Conservation (phyloP, 2,329 filamentous ascomycete species). For the Fusarium verrucosum region DNA sequence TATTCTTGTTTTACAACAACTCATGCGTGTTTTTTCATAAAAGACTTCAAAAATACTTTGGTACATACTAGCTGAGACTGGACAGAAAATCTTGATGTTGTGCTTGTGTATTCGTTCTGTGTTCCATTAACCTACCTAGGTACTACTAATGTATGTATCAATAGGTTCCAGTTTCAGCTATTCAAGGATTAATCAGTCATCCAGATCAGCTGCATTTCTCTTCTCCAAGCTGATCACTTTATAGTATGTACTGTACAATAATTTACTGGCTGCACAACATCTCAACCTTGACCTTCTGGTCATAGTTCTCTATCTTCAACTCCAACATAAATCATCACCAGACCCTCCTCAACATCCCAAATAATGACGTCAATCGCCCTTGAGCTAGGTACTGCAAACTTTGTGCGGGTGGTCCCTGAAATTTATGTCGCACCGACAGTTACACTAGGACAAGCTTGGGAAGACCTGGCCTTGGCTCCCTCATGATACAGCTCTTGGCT, state of each 20-base stretch:
- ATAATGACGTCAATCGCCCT: constrained; percentile 33
- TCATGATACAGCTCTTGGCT: not conserved
- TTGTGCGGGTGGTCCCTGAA: constrained; percentile 26
- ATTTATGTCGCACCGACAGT: constrained; percentile 15
- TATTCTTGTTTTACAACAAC: not conserved
- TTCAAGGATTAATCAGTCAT: constrained; percentile 27
- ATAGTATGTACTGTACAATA: not conserved
- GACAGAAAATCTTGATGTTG: not conserved
- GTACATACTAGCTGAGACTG: not conserved
- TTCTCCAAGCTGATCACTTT: not conserved
- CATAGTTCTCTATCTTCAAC: constrained; percentile 8
- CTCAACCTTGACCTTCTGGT: not conserved
- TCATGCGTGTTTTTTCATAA: not conserved
- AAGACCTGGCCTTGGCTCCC: constrained; percentile 4
- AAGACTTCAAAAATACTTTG: not conserved
- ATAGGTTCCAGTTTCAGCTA: constrained; percentile 21
- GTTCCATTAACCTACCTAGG: not conserved
- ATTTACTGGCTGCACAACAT: not conserved
- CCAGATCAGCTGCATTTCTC: not conserved
- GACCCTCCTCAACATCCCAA: constrained; percentile 8
- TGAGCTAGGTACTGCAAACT: constrained; percentile 9
- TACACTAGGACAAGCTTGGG: constrained; percentile 22
- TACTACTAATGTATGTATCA: no score
- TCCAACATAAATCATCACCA: constrained; percentile 24
- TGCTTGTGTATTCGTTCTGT: not conserved